These are phyloP conservation scores for Ormosia emarginata DNA, from an alignment of 306 rosid species.

Conservation along the genomic window DNA sequence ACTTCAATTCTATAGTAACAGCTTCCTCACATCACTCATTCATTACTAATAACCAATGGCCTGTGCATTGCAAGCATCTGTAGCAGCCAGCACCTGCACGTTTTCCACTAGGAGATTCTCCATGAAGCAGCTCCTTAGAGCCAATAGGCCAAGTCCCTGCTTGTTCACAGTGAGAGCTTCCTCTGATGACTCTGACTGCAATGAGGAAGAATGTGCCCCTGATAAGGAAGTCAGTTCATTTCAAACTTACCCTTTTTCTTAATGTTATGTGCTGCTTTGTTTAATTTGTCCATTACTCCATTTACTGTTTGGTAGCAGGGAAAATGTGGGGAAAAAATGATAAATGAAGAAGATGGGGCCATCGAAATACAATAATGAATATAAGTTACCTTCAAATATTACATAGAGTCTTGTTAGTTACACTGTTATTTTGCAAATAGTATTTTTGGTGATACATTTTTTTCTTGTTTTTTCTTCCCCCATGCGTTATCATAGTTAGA, in stretches of 20 bases:
- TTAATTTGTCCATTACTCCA: background rate
- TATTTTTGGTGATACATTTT: too few relatives aligned
- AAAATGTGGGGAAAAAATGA: background rate
- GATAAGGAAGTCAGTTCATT: conserved; percentile 72
- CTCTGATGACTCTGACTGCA: conserved; percentile 74
- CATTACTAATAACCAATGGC: conserved; percentile 40
- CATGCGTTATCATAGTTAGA: background rate
- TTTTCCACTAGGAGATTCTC: conserved; percentile 47
- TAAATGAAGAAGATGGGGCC: background rate
- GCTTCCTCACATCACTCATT: background rate
- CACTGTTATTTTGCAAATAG: too few relatives aligned
- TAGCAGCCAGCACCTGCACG: conserved; percentile 58
- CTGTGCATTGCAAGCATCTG: conserved; percentile 60
- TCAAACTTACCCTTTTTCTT: background rate
- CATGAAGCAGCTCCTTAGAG: conserved; percentile 30
- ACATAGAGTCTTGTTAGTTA: too few relatives aligned
- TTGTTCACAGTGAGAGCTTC: conserved; percentile 58
- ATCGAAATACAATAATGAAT: background rate
- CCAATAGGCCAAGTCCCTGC: conserved; percentile 15
- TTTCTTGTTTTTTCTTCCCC: too few relatives aligned
- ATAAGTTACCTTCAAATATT: too few relatives aligned
- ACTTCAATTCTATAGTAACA: background rate
- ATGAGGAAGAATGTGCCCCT: conserved; percentile 89
- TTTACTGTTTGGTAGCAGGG: background rate
- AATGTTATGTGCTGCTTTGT: background rate